Evolutionary conservation across 371 early-diverging fungal species (phyloP).

Genomic region (Choanephora cucurbitarum): DNA sequence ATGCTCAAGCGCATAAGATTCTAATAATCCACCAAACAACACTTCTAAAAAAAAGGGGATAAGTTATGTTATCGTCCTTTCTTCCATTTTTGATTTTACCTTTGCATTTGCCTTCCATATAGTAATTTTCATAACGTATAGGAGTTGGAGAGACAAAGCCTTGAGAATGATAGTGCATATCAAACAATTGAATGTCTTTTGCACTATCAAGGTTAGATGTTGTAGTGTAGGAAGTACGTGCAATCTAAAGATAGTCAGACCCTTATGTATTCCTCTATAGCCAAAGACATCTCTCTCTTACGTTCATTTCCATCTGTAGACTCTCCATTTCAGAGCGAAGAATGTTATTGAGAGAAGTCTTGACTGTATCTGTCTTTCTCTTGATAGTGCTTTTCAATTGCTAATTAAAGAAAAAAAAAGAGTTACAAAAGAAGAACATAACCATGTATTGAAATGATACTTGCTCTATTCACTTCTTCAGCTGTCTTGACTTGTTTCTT

Average conservation of each 20-base stretch:
- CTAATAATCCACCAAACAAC: slow-evolving; percentile 59
- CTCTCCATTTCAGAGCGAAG: slow-evolving; percentile 20
- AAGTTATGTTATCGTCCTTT: background rate
- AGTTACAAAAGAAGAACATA: no score
- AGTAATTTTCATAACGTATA: slow-evolving; percentile 55
- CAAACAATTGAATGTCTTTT: slow-evolving; percentile 36
- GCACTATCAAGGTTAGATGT: slow-evolving; percentile 35
- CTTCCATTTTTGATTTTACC: slow-evolving; percentile 16
- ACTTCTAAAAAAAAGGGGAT: slow-evolving; percentile 37
- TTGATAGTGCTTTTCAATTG: slow-evolving; percentile 23
- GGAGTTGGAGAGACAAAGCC: slow-evolving; percentile 43
- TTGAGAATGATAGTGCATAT: slow-evolving; percentile 42
- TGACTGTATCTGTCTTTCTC: slow-evolving; percentile 20
- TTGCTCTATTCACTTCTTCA: slow-evolving; percentile 44
- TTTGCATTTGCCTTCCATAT: slow-evolving; percentile 42
- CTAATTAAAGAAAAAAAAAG: slow-evolving; percentile 9
- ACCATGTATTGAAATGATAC: background rate
- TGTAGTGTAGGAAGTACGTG: slow-evolving; percentile 20
- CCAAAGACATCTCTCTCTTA: no score
- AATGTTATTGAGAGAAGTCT: slow-evolving; percentile 13
- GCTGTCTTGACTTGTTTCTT: slow-evolving; percentile 44
- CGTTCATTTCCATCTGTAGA: slow-evolving; percentile 19
- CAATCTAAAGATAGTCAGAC: slow-evolving; percentile 16
- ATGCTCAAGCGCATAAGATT: slow-evolving; percentile 47
- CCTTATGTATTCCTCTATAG: background rate